These are phyloP conservation scores for Dionaea muscipula DNA, from an alignment of 179 eudicot species.

Conservation along the genomic window DNA sequence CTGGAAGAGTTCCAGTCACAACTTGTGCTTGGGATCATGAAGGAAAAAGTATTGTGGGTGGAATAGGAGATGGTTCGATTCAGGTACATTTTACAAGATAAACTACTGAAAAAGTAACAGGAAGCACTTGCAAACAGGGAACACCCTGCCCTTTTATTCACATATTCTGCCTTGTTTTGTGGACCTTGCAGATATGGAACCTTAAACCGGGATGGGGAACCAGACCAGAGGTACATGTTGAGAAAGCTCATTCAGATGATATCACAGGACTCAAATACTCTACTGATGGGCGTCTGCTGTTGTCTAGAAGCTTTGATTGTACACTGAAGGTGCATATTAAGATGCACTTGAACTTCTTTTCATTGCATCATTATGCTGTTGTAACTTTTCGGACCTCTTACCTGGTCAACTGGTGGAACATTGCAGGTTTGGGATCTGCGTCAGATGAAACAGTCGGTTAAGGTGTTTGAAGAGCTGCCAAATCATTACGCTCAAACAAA, in stretches of 20 bases:
- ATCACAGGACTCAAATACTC: slow-evolving; percentile 84
- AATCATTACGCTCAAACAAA: slow-evolving; percentile 91
- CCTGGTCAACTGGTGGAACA: slow-evolving; percentile 8
- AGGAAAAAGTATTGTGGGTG: slow-evolving; percentile 85
- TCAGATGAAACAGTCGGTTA: slow-evolving; percentile 59
- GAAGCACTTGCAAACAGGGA: not conserved
- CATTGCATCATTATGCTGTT: too few species aligned
- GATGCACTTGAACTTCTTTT: not conserved
- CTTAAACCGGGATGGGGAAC: slow-evolving; percentile 96
- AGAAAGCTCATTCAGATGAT: slow-evolving; percentile 74
- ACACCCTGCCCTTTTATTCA: too few species aligned
- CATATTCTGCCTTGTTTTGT: slow-evolving; percentile 1
- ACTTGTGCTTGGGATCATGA: slow-evolving; percentile 89
- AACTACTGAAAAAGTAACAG: not conserved
- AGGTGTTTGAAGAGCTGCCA: slow-evolving; percentile 75
- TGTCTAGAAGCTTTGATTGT: slow-evolving; percentile 85
- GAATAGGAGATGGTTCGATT: slow-evolving; percentile 89
- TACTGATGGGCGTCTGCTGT: slow-evolving; percentile 57
- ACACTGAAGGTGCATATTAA: slow-evolving; percentile 54
- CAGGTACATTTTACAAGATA: slow-evolving; percentile 53
- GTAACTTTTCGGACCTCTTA: not conserved
- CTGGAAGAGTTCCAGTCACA: slow-evolving; percentile 81
- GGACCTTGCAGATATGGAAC: slow-evolving; percentile 59
- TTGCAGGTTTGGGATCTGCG: slow-evolving; percentile 93
- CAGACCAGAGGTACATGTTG: slow-evolving; percentile 71